Base-by-base conservation (phyloP, 495 filamentous ascomycete genomes). In the Endocarpon pusillum region DNA sequence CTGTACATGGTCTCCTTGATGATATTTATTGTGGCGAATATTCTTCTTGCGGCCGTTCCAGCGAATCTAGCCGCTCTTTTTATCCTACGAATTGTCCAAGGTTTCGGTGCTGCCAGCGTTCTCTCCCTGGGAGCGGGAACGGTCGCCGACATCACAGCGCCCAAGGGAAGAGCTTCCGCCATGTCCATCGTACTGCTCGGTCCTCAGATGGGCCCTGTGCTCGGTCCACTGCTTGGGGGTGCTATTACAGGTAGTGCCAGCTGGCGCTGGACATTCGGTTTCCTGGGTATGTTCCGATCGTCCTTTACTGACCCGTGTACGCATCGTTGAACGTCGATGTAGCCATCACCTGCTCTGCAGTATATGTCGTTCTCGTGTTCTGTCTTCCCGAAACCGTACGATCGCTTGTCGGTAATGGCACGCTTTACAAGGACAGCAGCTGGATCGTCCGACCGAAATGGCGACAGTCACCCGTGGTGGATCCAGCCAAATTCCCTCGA, bases 191-290 rank as follows among this genome's bases (percentile, higher is more conserved):
- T 55, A 28, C 40, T 55, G 15, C 23, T 55, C 1, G 51, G 51
- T 0, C 51, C 51, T 3, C 50, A 55, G 36, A 38, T 40, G n/a
- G 51, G 51, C n/a, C 51, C 51, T 2, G 37, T 55, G 18, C 28
- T 55, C 3, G 51, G 51, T 3, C 50, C 51, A 14, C 22, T 55
- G 3, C 20, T 55, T n/a, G 51, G 51, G n/a, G 51, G 51, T 16
- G 34, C 37, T 22, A 41, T 55, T 24, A 40, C 51, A 4, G 40
- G 43, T 3, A n/a, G 22, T 1, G 15, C 36, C 16, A 22, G 21
- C 10, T 55, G 52, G 52, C 36, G 52, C 33, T 55, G 52, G 52
- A 45, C 43, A 7, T 55, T 55, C 39, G 50, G 47, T n/a, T 53
- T 53, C 32, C 38, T 55, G 7, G 45, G 47, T 46, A 41, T 29